These are phyloP conservation scores for Russula olivacea DNA, from an alignment of 768 basidiomycete genomes.

Conservation along the genomic window DNA sequence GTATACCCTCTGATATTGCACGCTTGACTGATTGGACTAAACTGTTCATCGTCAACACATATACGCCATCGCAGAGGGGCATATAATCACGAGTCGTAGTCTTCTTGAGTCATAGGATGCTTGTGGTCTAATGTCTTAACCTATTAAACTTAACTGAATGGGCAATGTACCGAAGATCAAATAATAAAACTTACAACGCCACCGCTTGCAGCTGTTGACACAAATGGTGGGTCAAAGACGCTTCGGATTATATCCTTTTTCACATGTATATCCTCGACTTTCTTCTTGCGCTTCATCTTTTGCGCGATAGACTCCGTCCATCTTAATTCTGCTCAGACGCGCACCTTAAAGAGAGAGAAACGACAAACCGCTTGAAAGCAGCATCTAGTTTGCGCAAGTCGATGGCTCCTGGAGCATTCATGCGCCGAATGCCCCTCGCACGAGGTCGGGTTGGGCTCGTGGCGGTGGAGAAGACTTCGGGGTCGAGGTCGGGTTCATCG, in stretches of 20 bases:
- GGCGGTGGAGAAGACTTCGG: conserved; percentile 29
- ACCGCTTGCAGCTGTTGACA: conserved; percentile 32
- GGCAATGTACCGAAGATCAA: neutral
- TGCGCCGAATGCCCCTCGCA: conserved; percentile 29
- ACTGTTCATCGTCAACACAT: conserved; percentile 33
- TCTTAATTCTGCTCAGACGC: conserved; percentile 33
- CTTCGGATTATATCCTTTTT: conserved; percentile 73
- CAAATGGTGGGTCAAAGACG: conserved; percentile 64
- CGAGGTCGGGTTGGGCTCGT: conserved; percentile 20
- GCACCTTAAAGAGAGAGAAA: neutral
- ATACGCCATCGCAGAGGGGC: neutral
- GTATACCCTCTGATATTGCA: conserved; percentile 71
- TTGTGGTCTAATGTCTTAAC: conserved; percentile 79
- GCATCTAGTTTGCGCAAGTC: conserved; percentile 75
- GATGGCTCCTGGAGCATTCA: conserved; percentile 54
- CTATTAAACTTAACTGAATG: conserved; percentile 32
- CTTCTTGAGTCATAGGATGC: conserved; percentile 64
- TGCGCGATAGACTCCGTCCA: conserved; percentile 87
- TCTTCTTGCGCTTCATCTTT: conserved; percentile 78
- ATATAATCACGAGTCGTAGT: conserved; percentile 61
- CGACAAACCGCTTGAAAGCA: conserved; percentile 69
- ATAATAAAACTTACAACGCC: conserved; percentile 35
- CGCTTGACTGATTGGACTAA: conserved; percentile 57
- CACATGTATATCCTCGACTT: conserved; percentile 49
- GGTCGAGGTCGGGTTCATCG: conserved; percentile 34